Percentiles rank a stretch among this genome's conserved stretches.
Conservation (phyloP, 2,329 filamentous ascomycete species). For the Colletotrichum abscissum region DNA sequence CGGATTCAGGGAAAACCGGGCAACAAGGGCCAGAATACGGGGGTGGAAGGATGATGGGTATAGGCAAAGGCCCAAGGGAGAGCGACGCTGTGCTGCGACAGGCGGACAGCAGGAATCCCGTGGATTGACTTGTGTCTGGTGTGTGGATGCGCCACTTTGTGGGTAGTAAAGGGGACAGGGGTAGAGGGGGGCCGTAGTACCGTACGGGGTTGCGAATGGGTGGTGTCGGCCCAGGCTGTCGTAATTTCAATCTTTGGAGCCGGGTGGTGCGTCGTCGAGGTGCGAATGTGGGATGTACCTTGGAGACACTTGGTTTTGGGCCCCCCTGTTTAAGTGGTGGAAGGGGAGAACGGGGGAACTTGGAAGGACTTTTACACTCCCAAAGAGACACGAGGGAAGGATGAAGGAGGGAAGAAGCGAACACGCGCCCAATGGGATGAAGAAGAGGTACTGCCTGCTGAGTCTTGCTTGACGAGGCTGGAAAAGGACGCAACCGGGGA, state of each 20-base stretch:
- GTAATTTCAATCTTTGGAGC: conserved; percentile 26
- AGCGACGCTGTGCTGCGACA: background rate
- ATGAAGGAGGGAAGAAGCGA: background rate
- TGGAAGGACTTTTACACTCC: conserved; percentile 4
- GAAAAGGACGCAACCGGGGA: conserved; percentile 6
- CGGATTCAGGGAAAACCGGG: conserved; percentile 33
- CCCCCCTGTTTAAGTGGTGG: background rate
- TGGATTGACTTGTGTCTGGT: background rate
- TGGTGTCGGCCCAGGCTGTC: conserved; percentile 22
- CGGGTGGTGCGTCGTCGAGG: background rate
- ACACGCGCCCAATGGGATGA: background rate
- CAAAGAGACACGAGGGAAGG: background rate
- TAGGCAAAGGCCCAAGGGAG: background rate
- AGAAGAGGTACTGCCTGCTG: conserved; percentile 19
- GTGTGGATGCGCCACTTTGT: conserved; percentile 7
- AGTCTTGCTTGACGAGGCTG: conserved; percentile 13
- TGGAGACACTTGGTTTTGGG: background rate
- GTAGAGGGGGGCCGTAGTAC: background rate
- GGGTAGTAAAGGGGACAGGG: conserved; percentile 24
- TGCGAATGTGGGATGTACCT: background rate
- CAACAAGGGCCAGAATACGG: conserved; percentile 24
- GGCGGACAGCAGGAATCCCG: conserved; percentile 6
- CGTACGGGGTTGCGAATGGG: conserved; percentile 12
- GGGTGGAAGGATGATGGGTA: conserved; percentile 1
- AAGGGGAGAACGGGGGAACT: conserved; percentile 11